A percentile compares a stretch with the other conserved stretches of the same genome.
phyloP scores from a whole-genome alignment of 2,329 filamentous ascomycete species.

The Trichoderma atrobrunneum region DNA sequence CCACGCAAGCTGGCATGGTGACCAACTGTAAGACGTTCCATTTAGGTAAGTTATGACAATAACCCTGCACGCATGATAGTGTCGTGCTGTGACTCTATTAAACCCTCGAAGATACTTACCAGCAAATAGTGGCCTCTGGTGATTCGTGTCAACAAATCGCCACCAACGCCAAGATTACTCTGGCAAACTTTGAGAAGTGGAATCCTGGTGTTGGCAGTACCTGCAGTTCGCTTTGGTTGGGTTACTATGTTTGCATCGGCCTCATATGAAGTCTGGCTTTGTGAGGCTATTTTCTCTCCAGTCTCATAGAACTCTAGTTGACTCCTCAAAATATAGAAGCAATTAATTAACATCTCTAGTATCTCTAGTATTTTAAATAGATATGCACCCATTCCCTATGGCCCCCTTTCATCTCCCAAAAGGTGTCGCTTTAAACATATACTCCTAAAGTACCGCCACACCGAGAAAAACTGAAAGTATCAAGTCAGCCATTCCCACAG shows the following conservation, averaged over 20 bases:
- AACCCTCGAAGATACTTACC: neutral
- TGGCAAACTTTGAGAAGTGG: constrained; percentile 24
- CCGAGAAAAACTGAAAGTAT: neutral
- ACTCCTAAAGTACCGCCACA: neutral
- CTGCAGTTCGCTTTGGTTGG: constrained; percentile 13
- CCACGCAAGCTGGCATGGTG: constrained; percentile 22
- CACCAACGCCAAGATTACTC: constrained; percentile 13
- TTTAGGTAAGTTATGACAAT: neutral
- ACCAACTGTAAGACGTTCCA: constrained; percentile 26
- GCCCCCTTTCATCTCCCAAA: neutral
- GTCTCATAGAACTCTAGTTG: neutral
- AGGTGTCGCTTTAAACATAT: neutral
- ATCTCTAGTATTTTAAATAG: neutral
- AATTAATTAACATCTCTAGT: neutral
- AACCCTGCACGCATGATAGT: neutral
- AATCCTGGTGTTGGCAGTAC: constrained; percentile 21
- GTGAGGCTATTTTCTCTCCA: neutral
- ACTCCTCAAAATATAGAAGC: neutral
- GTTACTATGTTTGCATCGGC: constrained; percentile 24
- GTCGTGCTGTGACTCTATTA: neutral
- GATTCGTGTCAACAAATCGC: constrained; percentile 21
- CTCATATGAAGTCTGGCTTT: neutral
- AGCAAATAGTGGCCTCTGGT: neutral
- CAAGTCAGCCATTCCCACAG: neutral
- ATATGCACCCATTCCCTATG: too few species aligned